Percentiles rank a stretch among this genome's conserved stretches.
Evolutionary conservation across 768 basidiomycete species (phyloP).

Genomic region (Galerina sulciceps): DNA sequence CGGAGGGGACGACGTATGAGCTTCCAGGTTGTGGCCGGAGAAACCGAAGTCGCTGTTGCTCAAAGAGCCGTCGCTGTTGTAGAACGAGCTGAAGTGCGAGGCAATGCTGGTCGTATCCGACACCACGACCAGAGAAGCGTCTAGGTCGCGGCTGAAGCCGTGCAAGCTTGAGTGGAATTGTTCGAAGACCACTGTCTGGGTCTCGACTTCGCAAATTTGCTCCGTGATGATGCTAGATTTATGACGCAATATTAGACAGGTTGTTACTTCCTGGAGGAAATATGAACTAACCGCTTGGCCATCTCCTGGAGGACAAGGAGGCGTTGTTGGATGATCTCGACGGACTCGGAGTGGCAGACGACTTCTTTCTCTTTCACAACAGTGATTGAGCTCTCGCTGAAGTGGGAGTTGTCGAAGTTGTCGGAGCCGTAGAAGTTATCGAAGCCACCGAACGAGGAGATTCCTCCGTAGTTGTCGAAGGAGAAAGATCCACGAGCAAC

Average conservation of each 20-base stretch:
- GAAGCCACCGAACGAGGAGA: conserved; percentile 39
- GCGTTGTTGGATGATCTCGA: conserved; percentile 49
- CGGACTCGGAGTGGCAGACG: conserved; percentile 40
- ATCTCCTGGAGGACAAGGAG: conserved; percentile 49
- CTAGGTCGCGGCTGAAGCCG: conserved; percentile 46
- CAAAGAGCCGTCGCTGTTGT: conserved; percentile 40
- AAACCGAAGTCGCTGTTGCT: conserved; percentile 44
- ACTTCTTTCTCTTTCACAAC: conserved; percentile 40
- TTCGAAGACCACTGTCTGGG: conserved; percentile 47
- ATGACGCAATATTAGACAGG: background rate
- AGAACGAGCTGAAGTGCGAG: conserved; percentile 36
- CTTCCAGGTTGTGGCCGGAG: conserved; percentile 41
- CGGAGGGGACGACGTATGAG: conserved; percentile 38
- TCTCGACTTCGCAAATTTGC: conserved; percentile 54
- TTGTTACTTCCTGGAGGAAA: background rate
- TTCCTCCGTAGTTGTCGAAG: conserved; percentile 44
- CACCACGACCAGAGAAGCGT: conserved; percentile 39
- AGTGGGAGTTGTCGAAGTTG: conserved; percentile 45
- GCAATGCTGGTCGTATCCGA: conserved; percentile 43
- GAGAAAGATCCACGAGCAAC: conserved; percentile 24
- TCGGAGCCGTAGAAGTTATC: conserved; percentile 50
- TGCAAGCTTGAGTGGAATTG: conserved; percentile 45
- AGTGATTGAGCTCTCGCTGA: conserved; percentile 31
- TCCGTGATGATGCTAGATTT: conserved; percentile 44
- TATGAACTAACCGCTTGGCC: conserved; percentile 43